A percentile compares a stretch with the other conserved stretches of the same genome.
phyloP scores from a whole-genome alignment of 331 rosid genomes.

The Arachis monticola region DNA sequence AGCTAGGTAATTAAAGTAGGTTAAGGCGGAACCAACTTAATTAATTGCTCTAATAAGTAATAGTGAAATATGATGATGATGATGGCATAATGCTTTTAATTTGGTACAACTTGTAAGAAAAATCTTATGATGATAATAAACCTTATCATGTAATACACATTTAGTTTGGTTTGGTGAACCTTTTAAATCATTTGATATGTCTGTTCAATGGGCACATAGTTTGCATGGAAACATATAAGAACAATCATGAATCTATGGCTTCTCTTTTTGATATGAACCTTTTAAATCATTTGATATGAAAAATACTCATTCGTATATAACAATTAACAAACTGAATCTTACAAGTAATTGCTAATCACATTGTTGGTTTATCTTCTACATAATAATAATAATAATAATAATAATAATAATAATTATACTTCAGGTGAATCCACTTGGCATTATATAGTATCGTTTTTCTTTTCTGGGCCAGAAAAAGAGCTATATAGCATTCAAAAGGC shows the following conservation, averaged over 20 bases:
- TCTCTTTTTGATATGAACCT: neutral
- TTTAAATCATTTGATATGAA: neutral
- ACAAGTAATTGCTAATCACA: neutral
- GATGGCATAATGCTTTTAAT: conserved; percentile 25
- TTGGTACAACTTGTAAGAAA: conserved; percentile 17
- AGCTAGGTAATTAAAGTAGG: conserved; percentile 32
- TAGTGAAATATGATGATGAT: neutral
- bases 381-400: neutral
- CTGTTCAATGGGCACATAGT: conserved; percentile 37
- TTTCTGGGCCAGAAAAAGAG: too few relatives aligned
- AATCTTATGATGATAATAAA: neutral
- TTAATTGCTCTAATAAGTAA: neutral
- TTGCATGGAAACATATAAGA: conserved; percentile 36
- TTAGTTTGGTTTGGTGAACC: conserved; percentile 41
- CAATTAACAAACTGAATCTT: neutral
- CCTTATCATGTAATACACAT: conserved; percentile 44
- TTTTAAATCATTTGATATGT: conserved; percentile 46
- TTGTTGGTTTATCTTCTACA: neutral
- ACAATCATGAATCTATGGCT: conserved; percentile 40
- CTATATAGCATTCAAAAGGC: too few relatives aligned
- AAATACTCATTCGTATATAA: neutral
- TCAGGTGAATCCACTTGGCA: neutral
- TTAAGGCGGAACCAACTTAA: neutral
- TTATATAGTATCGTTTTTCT: too few relatives aligned
- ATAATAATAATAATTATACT: neutral